Conservation (phyloP, 768 basidiomycete species). For the Phylloporus scabripes region DNA sequence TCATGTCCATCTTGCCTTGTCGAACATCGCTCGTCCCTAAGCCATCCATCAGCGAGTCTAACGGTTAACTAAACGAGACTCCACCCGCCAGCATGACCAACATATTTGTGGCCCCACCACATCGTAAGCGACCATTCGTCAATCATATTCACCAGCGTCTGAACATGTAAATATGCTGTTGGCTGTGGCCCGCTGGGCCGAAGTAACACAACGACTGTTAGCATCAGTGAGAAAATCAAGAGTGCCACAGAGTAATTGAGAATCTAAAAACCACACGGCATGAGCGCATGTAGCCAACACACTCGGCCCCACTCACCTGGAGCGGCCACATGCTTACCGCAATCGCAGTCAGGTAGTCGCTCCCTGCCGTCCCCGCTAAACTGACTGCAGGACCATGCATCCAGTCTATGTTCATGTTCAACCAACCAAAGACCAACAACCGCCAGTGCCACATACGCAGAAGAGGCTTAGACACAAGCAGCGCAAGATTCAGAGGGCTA, state of each 20-base stretch:
- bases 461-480: slow-evolving; percentile 22
- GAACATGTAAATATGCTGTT: slow-evolving; percentile 30
- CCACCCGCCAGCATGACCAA: slow-evolving; percentile 22
- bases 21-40: slow-evolving; percentile 22
- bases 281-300: background rate
- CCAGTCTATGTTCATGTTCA: slow-evolving; percentile 20
- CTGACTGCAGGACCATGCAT: slow-evolving; percentile 29
- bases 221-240: slow-evolving; percentile 15
- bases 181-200: slow-evolving; percentile 26
- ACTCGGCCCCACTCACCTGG: slow-evolving; percentile 15
- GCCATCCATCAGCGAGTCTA: background rate
- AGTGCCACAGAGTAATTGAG: slow-evolving; percentile 22
- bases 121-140: slow-evolving; percentile 33
- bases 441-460: slow-evolving; percentile 17
- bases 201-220: slow-evolving; percentile 10
- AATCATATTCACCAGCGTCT: slow-evolving; percentile 31
- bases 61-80: background rate
- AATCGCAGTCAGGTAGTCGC: slow-evolving; percentile 10
- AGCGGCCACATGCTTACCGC: slow-evolving; percentile 23
- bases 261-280: slow-evolving; percentile 12
- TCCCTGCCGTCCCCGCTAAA: slow-evolving; percentile 11
- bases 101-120: slow-evolving; percentile 29
- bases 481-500: slow-evolving; percentile 7
- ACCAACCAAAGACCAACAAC: background rate
- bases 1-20: slow-evolving; percentile 19